Base-by-base conservation (phyloP, 1,139 yeast species). In the Yamadazyma buinensis region DNA sequence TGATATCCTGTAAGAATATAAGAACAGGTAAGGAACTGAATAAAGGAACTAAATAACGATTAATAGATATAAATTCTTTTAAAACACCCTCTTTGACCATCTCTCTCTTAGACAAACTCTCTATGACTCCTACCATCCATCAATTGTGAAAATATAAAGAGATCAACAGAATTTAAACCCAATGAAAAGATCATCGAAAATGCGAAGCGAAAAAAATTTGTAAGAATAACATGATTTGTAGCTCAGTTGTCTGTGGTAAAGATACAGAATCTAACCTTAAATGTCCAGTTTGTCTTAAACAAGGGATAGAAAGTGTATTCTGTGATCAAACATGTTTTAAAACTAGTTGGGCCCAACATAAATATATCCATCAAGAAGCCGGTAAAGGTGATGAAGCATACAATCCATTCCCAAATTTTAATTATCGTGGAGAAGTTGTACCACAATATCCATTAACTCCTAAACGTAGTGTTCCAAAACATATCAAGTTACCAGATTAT, bases 281-380 rank as follows among this genome's bases (percentile, higher is more conserved):
- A 54, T 92, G 99, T 57, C 99, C 99, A 1, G 69, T 90, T 11
- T 92, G 99, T 60, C 63, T 92, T 42, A 90, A 92, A 55, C 73
- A 72, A 42, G 86, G 80, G 15, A 51, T 75, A 30, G 66, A 71
- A 29, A 68, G 75, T 36, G 72, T 72, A 17, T 92, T 90, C 61
- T 94, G 99, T 62, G 73, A 81, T 54, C 96, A 92, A 51, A 64
- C 63, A 2, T 92, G 99, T 60, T 94, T 86, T 68, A 79, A 85
- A 56, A 64, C 82, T 29, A 72, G 80, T 43, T 90, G 95, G 87
- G 47, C 63, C 4, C 48, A 55, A n/a, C 82, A 76, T 49, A 76
- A 76, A 52, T 59, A 67, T 18, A 63, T 70, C 35, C 82, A 76
- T 47, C 54, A 60, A 17, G 59, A 66, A 30, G 76, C 64, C 33